Percentiles rank a stretch among this genome's conserved stretches.
phyloP scores from a whole-genome alignment of 129 eudicot species.

The Flaveria bidentis region DNA sequence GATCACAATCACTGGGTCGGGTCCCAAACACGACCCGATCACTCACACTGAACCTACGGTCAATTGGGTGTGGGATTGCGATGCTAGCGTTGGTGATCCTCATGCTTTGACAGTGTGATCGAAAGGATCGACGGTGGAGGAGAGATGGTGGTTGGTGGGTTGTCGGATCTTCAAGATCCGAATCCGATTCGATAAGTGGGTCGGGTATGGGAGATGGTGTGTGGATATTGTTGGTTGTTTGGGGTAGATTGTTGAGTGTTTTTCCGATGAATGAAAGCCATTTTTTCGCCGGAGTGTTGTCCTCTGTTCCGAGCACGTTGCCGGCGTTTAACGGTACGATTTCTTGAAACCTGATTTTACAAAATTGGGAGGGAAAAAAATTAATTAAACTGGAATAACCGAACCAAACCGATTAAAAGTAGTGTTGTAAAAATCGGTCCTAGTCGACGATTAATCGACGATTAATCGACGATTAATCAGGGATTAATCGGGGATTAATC shows the following conservation, averaged over 20 bases:
- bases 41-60: constrained; percentile 70
- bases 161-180: constrained; percentile 29
- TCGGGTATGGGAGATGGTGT: constrained; percentile 57
- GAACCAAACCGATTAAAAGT: too few relatives aligned
- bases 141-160: constrained; percentile 52
- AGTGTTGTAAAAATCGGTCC: too few relatives aligned
- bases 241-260: constrained; percentile 58
- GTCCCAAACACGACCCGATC: constrained; percentile 56
- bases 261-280: constrained; percentile 76
- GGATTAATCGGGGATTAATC: too few relatives aligned
- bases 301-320: constrained; percentile 94
- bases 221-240: too few relatives aligned
- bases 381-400: too few relatives aligned
- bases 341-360: constrained; percentile 99
- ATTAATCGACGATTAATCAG: too few relatives aligned
- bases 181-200: constrained; percentile 59
- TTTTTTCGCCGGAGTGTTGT: constrained; percentile 88
- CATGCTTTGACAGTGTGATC: constrained; percentile 76
- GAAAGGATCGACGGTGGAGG: constrained; percentile 64
- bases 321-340: constrained; percentile 97
- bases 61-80: constrained; percentile 49
- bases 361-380: not conserved
- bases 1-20: constrained; percentile 43
- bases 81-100: constrained; percentile 54
- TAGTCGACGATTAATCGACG: too few relatives aligned